Conservation (phyloP, 2,329 filamentous ascomycete species). For the Zymoseptoria brevis region DNA sequence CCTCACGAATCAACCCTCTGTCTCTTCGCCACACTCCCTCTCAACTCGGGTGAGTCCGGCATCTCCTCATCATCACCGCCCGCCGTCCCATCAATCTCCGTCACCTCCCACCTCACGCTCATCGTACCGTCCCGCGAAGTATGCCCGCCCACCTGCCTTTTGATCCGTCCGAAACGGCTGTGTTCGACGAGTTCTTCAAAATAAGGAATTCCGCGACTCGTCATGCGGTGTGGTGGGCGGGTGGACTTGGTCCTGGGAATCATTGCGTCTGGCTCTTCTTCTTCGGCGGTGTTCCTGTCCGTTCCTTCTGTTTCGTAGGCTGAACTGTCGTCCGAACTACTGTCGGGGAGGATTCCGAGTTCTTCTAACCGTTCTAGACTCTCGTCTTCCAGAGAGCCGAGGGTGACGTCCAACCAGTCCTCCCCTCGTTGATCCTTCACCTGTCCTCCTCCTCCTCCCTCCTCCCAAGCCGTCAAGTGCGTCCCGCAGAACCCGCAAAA, state of each 20-base stretch:
- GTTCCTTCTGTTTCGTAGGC: slow-evolving; percentile 20
- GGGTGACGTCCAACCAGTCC: slow-evolving; percentile 70
- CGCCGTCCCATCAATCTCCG: slow-evolving; percentile 47
- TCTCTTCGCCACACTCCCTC: slow-evolving; percentile 12
- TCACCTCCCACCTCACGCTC: slow-evolving; percentile 73
- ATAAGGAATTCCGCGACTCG: slow-evolving; percentile 62
- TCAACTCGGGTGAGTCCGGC: not conserved
- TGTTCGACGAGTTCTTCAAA: slow-evolving; percentile 75
- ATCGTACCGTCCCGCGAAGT: slow-evolving; percentile 56
- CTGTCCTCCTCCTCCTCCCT: no score
- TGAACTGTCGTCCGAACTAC: slow-evolving; percentile 22
- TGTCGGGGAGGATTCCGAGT: slow-evolving; percentile 59
- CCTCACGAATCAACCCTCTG: slow-evolving; percentile 12
- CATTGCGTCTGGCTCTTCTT: slow-evolving; percentile 5
- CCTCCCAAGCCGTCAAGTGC: slow-evolving; percentile 74
- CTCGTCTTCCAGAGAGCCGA: slow-evolving; percentile 66
- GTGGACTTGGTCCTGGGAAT: slow-evolving; percentile 4
- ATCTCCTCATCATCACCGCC: slow-evolving; percentile 12
- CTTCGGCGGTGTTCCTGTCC: slow-evolving; percentile 2
- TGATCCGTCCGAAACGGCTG: slow-evolving; percentile 61
- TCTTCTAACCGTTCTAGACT: slow-evolving; percentile 68
- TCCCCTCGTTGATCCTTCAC: no score
- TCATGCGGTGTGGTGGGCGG: slow-evolving; percentile 17
- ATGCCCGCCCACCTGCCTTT: slow-evolving; percentile 53
- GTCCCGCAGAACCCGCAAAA: slow-evolving; percentile 94